Percentiles rank a stretch among this genome's conserved stretches.
phyloP scores from a whole-genome alignment of 2,329 filamentous ascomycete species.

The Botryotinia narcissicola region DNA sequence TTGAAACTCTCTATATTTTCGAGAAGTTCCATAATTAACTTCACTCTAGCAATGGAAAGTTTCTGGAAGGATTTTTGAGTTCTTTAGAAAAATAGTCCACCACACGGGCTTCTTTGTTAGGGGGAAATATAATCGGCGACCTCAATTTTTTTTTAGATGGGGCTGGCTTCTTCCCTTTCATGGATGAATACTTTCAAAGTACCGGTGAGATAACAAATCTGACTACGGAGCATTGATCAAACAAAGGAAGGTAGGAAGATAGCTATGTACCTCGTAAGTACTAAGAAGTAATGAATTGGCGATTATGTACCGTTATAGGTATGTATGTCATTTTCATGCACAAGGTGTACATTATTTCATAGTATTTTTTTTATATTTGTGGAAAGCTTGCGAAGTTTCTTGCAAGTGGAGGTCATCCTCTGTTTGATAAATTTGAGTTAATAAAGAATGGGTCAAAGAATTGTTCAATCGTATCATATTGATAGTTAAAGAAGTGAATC shows the following conservation, averaged over 20 bases:
- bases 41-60: neutral
- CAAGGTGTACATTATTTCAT: constrained; percentile 2
- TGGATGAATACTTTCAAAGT: constrained; percentile 5
- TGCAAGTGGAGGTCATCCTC: constrained; percentile 1
- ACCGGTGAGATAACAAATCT: neutral
- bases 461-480: neutral
- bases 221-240: neutral
- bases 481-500: neutral
- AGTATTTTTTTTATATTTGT: neutral
- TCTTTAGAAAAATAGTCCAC: neutral
- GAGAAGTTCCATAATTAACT: neutral
- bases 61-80: neutral
- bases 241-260: constrained; percentile 3
- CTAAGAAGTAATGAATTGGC: neutral
- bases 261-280: constrained; percentile 11
- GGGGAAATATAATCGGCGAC: constrained; percentile 20
- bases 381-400: constrained; percentile 9
- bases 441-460: constrained; percentile 2
- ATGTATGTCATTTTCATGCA: constrained; percentile 13
- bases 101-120: constrained; percentile 9
- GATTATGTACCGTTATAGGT: neutral
- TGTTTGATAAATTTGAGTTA: neutral
- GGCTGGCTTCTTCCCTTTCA: constrained; percentile 5
- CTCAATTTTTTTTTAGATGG: constrained; percentile 12
- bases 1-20: neutral